Evolutionary conservation across 2,329 filamentous ascomycete genomes (phyloP).

Genomic region (Xylariaceae sp.): DNA sequence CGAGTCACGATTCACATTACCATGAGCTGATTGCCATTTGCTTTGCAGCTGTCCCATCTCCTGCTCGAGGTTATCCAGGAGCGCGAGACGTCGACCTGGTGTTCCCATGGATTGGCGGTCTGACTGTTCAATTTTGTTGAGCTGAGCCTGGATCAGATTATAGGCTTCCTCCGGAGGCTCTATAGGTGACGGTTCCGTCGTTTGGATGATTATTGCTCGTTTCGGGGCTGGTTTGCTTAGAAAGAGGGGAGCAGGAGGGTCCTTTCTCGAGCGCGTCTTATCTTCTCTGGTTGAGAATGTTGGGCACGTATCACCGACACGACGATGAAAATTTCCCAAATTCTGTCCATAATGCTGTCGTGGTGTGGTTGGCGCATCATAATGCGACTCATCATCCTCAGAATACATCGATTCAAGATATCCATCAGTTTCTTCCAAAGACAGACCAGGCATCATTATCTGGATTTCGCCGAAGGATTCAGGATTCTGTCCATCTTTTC

Average conservation of each 20-base stretch:
- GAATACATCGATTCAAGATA: conserved; percentile 29
- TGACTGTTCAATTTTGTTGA: conserved; percentile 47
- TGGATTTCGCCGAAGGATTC: conserved; percentile 34
- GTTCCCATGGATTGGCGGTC: conserved; percentile 36
- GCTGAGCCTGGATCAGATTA: conserved; percentile 50
- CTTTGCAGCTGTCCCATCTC: conserved; percentile 61
- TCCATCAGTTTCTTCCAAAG: conserved; percentile 19
- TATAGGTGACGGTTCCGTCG: conserved; percentile 50
- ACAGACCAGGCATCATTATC: conserved; percentile 45
- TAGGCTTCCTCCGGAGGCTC: conserved; percentile 52
- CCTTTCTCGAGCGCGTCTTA: conserved; percentile 46
- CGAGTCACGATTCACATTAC: conserved; percentile 50
- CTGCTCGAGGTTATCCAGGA: conserved; percentile 58
- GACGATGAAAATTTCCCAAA: conserved; percentile 47
- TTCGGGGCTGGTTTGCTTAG: conserved; percentile 43
- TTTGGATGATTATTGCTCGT: conserved; percentile 43
- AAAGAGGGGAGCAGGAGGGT: conserved; percentile 54
- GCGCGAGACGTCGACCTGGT: conserved; percentile 42
- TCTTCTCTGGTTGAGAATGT: conserved; percentile 56
- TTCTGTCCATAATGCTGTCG: conserved; percentile 6
- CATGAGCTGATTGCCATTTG: conserved; percentile 58
- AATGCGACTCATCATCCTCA: conserved; percentile 25
- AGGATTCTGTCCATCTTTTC: conserved; percentile 23
- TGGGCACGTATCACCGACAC: conserved; percentile 57
- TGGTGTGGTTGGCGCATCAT: conserved; percentile 11